Percentiles rank a stretch among this genome's conserved stretches.
These are phyloP conservation scores for Penicillium steckii DNA, from an alignment of 495 filamentous ascomycete species.

Conservation along the genomic window DNA sequence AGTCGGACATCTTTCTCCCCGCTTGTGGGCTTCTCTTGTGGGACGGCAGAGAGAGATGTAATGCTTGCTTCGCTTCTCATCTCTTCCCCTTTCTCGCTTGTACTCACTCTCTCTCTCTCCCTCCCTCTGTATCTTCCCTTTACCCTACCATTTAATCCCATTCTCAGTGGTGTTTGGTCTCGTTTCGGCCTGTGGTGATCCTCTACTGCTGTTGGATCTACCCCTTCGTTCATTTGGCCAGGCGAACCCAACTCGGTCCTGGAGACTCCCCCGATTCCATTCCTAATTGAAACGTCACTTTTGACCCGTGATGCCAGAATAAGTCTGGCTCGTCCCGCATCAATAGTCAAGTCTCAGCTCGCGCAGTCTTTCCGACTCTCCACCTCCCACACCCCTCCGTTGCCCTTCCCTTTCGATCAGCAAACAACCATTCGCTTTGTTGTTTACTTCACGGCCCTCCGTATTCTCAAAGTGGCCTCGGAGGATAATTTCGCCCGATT, in stretches of 20 bases:
- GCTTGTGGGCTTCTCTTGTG: constrained; percentile 19
- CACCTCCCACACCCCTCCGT: background rate
- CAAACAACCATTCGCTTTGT: constrained; percentile 1
- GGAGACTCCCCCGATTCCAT: background rate
- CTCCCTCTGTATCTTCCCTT: background rate
- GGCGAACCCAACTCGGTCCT: background rate
- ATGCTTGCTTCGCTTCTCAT: constrained; percentile 1
- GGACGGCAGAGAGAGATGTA: constrained; percentile 23
- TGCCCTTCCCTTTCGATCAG: constrained; percentile 2
- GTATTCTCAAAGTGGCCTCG: constrained; percentile 12
- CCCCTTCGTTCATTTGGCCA: background rate
- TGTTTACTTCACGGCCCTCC: constrained; percentile 12
- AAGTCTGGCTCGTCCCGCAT: background rate
- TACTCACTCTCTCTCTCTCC: background rate
- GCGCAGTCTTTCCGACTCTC: background rate
- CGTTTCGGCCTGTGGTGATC: background rate
- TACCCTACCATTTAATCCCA: background rate
- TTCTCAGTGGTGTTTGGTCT: background rate
- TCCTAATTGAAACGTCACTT: background rate
- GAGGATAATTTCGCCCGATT: constrained; percentile 31
- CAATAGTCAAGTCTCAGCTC: background rate
- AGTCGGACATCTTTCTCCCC: constrained; percentile 14
- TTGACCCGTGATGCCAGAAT: background rate
- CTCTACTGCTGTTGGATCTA: background rate
- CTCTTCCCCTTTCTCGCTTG: background rate